A percentile compares a stretch with the other conserved stretches of the same genome.
These are phyloP conservation scores for Hymenotorrendiella dingleyae DNA, from an alignment of 2,329 filamentous ascomycete genomes.

Conservation along the genomic window DNA sequence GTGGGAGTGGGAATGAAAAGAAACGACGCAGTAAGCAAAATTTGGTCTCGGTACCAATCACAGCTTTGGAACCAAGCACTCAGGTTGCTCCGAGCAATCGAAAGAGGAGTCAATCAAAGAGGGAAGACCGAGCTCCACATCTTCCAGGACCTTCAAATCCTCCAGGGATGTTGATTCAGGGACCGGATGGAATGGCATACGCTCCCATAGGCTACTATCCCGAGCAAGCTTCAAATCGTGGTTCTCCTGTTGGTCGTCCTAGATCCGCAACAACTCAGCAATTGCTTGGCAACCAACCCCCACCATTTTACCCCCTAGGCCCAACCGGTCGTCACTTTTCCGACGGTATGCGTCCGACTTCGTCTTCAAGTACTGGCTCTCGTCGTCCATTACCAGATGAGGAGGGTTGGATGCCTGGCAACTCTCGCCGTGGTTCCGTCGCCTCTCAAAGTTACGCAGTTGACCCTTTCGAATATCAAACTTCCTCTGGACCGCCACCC, in stretches of 20 bases:
- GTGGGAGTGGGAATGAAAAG: slow-evolving; percentile 24
- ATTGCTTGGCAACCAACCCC: slow-evolving; percentile 16
- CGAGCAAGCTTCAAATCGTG: slow-evolving; percentile 29
- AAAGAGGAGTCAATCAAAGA: slow-evolving; percentile 30
- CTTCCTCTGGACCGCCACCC: slow-evolving; percentile 22
- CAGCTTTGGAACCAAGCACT: slow-evolving; percentile 5
- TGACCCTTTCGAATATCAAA: slow-evolving; percentile 35
- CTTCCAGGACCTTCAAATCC: slow-evolving; percentile 23
- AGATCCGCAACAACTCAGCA: slow-evolving; percentile 23
- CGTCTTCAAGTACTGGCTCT: slow-evolving; percentile 34
- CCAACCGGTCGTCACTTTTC: slow-evolving; percentile 22
- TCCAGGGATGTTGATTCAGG: slow-evolving; percentile 42
- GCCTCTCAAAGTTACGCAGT: slow-evolving; percentile 28
- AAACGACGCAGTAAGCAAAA: slow-evolving; percentile 22
- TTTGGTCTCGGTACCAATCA: slow-evolving; percentile 25
- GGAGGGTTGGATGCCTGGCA: slow-evolving; percentile 36
- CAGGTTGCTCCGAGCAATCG: slow-evolving; percentile 23
- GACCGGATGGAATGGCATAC: slow-evolving; percentile 42
- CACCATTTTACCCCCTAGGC: slow-evolving; percentile 14
- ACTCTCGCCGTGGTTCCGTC: slow-evolving; percentile 29
- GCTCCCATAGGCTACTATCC: slow-evolving; percentile 39
- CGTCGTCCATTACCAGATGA: slow-evolving; percentile 41
- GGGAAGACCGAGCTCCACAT: slow-evolving; percentile 28
- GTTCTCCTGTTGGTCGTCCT: slow-evolving; percentile 29
- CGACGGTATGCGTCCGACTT: slow-evolving; percentile 28